These are phyloP conservation scores for Xerocomus brunneocitrinus DNA, from an alignment of 768 basidiomycete species.

Conservation along the genomic window DNA sequence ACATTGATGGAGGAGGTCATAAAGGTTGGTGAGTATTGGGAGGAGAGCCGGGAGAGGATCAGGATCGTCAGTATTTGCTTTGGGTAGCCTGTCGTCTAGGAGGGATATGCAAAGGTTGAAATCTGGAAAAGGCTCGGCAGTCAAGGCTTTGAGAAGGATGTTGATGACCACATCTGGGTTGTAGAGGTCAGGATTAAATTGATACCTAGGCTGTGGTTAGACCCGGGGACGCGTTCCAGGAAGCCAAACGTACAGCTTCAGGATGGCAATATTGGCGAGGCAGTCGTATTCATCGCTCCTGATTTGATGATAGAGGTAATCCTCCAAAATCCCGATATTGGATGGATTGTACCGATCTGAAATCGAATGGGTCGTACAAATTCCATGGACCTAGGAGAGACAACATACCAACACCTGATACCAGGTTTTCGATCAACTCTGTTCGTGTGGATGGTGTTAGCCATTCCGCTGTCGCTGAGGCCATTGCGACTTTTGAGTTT, in stretches of 20 bases:
- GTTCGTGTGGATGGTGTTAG: constrained; percentile 72
- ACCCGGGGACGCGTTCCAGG: neutral
- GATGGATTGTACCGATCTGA: constrained; percentile 96
- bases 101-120: constrained; percentile 93
- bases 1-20: constrained; percentile 73
- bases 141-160: constrained; percentile 89
- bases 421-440: constrained; percentile 85
- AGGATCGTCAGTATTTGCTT: constrained; percentile 63
- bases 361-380: constrained; percentile 2
- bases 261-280: constrained; percentile 89
- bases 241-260: constrained; percentile 66
- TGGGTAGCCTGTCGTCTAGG: constrained; percentile 67
- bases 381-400: neutral
- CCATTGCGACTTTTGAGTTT: constrained; percentile 15
- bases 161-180: constrained; percentile 92
- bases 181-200: constrained; percentile 91
- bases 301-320: constrained; percentile 94
- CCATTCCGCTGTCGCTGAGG: constrained; percentile 54
- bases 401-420: constrained; percentile 79
- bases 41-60: constrained; percentile 74
- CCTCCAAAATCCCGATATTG: constrained; percentile 90
- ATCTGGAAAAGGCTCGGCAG: constrained; percentile 82
- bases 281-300: constrained; percentile 89
- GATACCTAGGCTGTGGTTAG: constrained; percentile 56
- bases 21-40: constrained; percentile 61